Evolutionary conservation across 306 rosid genomes (phyloP).

Genomic region (Pachyrhizus erosus): DNA sequence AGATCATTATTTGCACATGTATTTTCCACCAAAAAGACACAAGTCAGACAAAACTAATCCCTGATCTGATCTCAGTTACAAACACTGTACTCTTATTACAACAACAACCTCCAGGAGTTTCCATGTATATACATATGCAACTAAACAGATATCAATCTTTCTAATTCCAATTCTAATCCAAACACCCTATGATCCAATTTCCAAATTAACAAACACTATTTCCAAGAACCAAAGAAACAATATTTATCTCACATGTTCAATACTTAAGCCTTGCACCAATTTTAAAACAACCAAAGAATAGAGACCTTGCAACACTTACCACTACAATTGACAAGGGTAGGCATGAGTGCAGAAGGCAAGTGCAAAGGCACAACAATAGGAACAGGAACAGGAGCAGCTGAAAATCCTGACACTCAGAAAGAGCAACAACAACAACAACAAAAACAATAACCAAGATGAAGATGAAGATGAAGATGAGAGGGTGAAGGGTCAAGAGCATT

Average conservation of each 20-base stretch:
- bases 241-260: neutral
- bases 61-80: neutral
- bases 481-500: conserved; percentile 8
- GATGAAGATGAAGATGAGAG: too few relatives aligned
- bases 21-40: neutral
- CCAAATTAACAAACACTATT: neutral
- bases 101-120: neutral
- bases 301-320: neutral
- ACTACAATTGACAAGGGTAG: conserved; percentile 1
- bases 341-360: neutral
- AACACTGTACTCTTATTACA: neutral
- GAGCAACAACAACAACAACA: neutral
- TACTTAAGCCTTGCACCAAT: neutral
- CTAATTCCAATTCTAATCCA: neutral
- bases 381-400: neutral
- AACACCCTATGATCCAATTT: neutral
- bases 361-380: neutral
- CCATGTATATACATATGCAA: neutral
- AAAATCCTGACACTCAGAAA: neutral
- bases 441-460: neutral
- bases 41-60: neutral
- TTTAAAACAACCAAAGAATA: neutral
- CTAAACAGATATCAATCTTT: neutral
- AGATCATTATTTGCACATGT: neutral
- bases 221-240: neutral